phyloP scores from a whole-genome alignment of 2,329 filamentous ascomycete genomes.

The Trichoderma sp. region DNA sequence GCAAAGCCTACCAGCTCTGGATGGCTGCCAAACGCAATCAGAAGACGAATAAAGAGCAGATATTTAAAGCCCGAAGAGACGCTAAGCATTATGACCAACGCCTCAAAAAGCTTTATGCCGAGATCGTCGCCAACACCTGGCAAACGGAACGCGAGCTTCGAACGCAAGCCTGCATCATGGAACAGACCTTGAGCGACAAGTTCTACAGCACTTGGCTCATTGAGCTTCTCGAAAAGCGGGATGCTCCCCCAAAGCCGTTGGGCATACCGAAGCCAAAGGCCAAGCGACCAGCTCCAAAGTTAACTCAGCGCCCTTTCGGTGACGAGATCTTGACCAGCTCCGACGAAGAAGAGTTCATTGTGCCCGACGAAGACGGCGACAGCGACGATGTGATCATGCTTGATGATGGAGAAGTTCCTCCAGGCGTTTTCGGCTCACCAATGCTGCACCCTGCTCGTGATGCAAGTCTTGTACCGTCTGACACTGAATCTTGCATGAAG shows the following conservation, averaged over 20 bases:
- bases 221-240: slow-evolving; percentile 47
- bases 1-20: slow-evolving; percentile 66
- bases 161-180: slow-evolving; percentile 60
- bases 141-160: slow-evolving; percentile 54
- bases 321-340: slow-evolving; percentile 57
- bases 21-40: slow-evolving; percentile 51
- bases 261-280: slow-evolving; percentile 31
- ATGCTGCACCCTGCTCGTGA: background rate
- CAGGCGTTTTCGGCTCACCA: background rate
- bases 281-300: slow-evolving; percentile 11
- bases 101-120: slow-evolving; percentile 56
- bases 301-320: slow-evolving; percentile 32
- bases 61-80: slow-evolving; percentile 47
- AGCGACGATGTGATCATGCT: background rate
- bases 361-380: slow-evolving; percentile 12
- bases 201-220: slow-evolving; percentile 56
- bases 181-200: slow-evolving; percentile 65
- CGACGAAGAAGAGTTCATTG: slow-evolving; percentile 44
- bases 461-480: slow-evolving; percentile 27
- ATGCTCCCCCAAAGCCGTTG: slow-evolving; percentile 44
- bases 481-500: slow-evolving; percentile 33
- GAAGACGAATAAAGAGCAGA: slow-evolving; percentile 40
- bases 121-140: slow-evolving; percentile 59
- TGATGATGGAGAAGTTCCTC: background rate
- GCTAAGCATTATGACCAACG: slow-evolving; percentile 52